Conservation (phyloP, 2,329 filamentous ascomycete species). For the Amauroascus niger region DNA sequence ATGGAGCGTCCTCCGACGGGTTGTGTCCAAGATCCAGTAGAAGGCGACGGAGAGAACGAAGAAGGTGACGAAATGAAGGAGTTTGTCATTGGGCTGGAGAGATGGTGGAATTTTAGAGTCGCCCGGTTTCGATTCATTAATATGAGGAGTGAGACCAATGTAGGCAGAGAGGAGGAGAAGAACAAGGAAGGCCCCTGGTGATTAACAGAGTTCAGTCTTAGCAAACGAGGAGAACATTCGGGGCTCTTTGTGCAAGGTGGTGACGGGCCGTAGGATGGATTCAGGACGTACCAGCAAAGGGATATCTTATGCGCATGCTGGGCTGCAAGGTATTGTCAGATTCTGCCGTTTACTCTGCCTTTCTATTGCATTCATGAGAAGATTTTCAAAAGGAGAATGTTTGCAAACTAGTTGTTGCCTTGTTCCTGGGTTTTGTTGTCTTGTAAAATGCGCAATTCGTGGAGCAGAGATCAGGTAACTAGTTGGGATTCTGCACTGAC, state of each 20-base stretch:
- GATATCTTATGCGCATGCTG: conserved; percentile 72
- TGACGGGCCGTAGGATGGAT: neutral
- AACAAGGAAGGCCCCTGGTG: conserved; percentile 52
- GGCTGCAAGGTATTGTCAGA: neutral
- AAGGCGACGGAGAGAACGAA: conserved; percentile 75
- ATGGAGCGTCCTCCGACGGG: conserved; percentile 72
- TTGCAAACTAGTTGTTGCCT: neutral
- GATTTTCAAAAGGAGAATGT: neutral
- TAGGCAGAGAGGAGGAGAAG: conserved; percentile 69
- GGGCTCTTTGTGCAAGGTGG: neutral
- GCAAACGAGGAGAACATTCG: neutral
- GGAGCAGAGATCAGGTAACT: neutral
- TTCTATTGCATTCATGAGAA: conserved; percentile 4
- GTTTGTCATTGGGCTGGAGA: conserved; percentile 71
- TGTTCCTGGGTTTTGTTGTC: neutral
- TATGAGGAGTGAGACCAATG: conserved; percentile 59
- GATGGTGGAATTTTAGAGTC: conserved; percentile 33
- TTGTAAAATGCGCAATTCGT: neutral
- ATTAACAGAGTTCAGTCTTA: neutral
- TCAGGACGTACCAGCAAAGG: conserved; percentile 65
- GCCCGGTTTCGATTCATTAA: conserved; percentile 22
- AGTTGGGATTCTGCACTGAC: neutral
- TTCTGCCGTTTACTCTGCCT: too few species aligned
- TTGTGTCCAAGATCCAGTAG: conserved; percentile 95
- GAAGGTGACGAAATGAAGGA: conserved; percentile 78